Evolutionary conservation across 805 yeast genomes (phyloP).

Genomic region (fission yeast (Schizosaccharomyces pombe)): DNA sequence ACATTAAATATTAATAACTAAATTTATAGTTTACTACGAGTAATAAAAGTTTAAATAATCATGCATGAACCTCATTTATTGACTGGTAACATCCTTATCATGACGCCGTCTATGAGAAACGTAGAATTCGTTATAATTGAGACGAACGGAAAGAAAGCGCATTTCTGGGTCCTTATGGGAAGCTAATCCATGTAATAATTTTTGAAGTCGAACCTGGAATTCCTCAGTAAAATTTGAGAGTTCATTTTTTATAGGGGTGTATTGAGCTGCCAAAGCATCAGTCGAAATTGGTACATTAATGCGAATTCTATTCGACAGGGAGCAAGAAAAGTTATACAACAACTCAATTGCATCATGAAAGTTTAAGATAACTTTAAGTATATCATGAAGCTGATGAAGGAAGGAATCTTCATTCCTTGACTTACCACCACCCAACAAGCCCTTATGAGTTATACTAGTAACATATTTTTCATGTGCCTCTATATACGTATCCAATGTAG

Average conservation of each 20-base stretch:
- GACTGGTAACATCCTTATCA: no score
- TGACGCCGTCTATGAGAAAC: conserved; percentile 6
- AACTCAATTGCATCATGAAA: conserved; percentile 11
- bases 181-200: conserved; percentile 9
- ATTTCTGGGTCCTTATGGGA: conserved; percentile 15
- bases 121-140: conserved; percentile 18
- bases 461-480: conserved; percentile 16
- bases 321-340: conserved; percentile 11
- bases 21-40: neutral
- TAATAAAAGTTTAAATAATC: neutral
- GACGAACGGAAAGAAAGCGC: conserved; percentile 16
- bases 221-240: neutral
- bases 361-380: conserved; percentile 13
- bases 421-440: conserved; percentile 15
- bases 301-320: neutral
- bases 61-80: no score
- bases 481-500: conserved; percentile 17
- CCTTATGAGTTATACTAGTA: conserved; percentile 14
- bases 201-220: neutral
- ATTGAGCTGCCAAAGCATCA: neutral
- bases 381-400: conserved; percentile 15
- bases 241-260: neutral
- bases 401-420: conserved; percentile 8
- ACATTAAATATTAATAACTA: neutral
- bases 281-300: neutral